phyloP scores from a whole-genome alignment of 1,284 basidiomycete species.

The Volvariella volvacea region DNA sequence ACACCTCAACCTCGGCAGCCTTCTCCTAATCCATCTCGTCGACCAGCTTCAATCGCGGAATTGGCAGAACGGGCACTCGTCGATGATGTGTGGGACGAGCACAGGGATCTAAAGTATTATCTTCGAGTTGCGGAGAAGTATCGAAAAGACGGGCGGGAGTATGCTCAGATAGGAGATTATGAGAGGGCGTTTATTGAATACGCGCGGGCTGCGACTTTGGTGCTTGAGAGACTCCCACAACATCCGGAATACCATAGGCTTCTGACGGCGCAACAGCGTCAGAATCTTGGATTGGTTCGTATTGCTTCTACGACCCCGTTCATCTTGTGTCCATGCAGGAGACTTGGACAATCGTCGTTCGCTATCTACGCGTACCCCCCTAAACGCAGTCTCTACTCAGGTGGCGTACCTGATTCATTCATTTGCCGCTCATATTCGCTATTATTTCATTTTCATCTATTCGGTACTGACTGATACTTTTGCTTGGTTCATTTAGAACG shows the following conservation, averaged over 20 bases:
- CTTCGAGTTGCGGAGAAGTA: conserved; percentile 48
- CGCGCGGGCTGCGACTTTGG: conserved; percentile 56
- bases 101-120: conserved; percentile 45
- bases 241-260: conserved; percentile 46
- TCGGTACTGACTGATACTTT: neutral
- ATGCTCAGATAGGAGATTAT: conserved; percentile 37
- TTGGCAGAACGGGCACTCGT: conserved; percentile 41
- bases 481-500: conserved; percentile 41
- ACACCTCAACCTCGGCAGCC: neutral
- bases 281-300: conserved; percentile 52
- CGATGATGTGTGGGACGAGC: conserved; percentile 40
- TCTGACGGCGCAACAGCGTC: conserved; percentile 38
- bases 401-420: too few relatives aligned
- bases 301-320: conserved; percentile 3
- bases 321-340: conserved; percentile 2
- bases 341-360: conserved; percentile 1
- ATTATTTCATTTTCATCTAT: conserved; percentile 2
- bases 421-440: neutral
- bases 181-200: conserved; percentile 53
- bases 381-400: too few relatives aligned
- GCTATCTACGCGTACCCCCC: neutral
- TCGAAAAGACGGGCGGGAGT: conserved; percentile 37
- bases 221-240: conserved; percentile 53
- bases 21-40: conserved; percentile 6
- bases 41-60: conserved; percentile 48